These are phyloP conservation scores for Plasmodium yoelii DNA, from an alignment of 169 alveolate species.

Conservation along the genomic window DNA sequence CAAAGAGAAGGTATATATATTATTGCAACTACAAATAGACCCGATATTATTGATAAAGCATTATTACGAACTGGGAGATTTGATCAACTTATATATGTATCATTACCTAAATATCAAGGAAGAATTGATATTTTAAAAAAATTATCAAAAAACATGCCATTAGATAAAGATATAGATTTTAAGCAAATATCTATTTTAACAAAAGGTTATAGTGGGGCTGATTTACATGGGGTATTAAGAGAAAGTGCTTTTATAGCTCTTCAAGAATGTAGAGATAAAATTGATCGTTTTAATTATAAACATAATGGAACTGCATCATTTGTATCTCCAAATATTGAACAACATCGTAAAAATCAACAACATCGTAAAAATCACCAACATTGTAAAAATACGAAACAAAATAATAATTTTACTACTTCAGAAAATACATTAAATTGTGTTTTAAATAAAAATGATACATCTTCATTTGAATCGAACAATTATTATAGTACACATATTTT, in stretches of 20 bases:
- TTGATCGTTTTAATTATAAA: not conserved
- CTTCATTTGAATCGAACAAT: too few relatives aligned
- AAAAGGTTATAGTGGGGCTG: constrained; percentile 97
- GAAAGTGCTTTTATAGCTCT: constrained; percentile 94
- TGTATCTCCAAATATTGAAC: too few relatives aligned
- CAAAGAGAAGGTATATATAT: constrained; percentile 94
- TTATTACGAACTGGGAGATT: constrained; percentile 97
- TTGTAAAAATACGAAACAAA: too few relatives aligned
- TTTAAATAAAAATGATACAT: too few relatives aligned
- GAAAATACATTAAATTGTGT: too few relatives aligned
- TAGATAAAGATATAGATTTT: constrained; percentile 87
- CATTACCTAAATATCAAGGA: constrained; percentile 96
- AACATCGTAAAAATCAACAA: too few relatives aligned
- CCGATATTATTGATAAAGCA: constrained; percentile 99
- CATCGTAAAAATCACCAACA: too few relatives aligned
- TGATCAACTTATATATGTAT: constrained; percentile 93
- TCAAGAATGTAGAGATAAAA: constrained; percentile 80
- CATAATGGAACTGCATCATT: too few relatives aligned
- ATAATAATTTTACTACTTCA: too few relatives aligned
- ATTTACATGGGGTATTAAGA: constrained; percentile 92
- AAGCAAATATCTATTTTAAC: constrained; percentile 86
- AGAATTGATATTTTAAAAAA: constrained; percentile 92
- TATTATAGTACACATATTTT: too few relatives aligned
- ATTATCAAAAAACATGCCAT: constrained; percentile 90
- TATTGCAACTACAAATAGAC: constrained; percentile 99